Conservation (phyloP, 306 rosid genomes). For the Dryas alaskensis region DNA sequence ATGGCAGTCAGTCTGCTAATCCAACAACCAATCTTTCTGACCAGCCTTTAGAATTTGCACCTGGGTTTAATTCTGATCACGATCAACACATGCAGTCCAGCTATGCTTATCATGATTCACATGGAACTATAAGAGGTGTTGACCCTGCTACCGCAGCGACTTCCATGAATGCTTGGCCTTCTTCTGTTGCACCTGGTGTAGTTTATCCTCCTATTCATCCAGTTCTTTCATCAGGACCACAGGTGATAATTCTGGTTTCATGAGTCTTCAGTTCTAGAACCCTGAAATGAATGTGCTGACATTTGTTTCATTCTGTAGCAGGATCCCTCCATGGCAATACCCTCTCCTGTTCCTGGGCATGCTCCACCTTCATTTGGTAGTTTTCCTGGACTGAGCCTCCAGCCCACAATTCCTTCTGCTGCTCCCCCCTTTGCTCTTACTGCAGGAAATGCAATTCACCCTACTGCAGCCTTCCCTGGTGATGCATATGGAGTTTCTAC, state of each 20-base stretch:
- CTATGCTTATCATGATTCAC: conserved; percentile 62
- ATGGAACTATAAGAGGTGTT: conserved; percentile 39
- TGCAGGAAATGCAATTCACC: conserved; percentile 59
- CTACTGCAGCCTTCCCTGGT: conserved; percentile 59
- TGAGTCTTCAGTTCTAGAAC: conserved; percentile 24
- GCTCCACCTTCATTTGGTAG: conserved; percentile 72
- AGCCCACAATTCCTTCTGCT: conserved; percentile 57
- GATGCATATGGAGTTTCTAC: conserved; percentile 77
- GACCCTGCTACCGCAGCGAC: conserved; percentile 42
- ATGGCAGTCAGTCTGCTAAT: conserved; percentile 49
- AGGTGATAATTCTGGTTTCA: conserved; percentile 51
- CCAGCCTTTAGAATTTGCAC: conserved; percentile 91
- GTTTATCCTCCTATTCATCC: conserved; percentile 65
- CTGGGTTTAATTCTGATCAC: conserved; percentile 60
- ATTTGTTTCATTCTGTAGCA: conserved; percentile 56
- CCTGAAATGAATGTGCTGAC: conserved; percentile 33
- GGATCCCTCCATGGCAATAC: conserved; percentile 58
- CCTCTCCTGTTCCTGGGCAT: conserved; percentile 58
- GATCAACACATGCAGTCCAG: conserved; percentile 52
- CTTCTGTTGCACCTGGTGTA: conserved; percentile 56
- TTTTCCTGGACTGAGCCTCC: conserved; percentile 68
- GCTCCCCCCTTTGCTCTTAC: conserved; percentile 54
- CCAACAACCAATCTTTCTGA: conserved; percentile 64
- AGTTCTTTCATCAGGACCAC: conserved; percentile 64
- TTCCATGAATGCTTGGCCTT: conserved; percentile 63